phyloP scores from a whole-genome alignment of 2,329 filamentous ascomycete genomes.

The Penicillium sp. region DNA sequence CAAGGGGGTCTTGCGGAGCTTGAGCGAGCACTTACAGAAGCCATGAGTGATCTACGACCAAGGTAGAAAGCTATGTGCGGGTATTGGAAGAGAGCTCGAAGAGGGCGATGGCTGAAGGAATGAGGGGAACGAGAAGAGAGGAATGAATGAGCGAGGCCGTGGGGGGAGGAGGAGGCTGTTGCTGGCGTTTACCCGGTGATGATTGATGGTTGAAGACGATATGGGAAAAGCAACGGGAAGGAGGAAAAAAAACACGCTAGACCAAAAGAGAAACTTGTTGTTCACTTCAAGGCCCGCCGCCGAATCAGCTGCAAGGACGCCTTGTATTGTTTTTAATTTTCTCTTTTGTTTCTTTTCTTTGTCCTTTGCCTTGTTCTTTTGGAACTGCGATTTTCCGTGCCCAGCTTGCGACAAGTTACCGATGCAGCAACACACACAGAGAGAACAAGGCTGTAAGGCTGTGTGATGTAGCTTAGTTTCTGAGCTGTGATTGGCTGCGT shows the following conservation, averaged over 20 bases:
- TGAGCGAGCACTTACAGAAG: constrained; percentile 39
- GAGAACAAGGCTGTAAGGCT: neutral
- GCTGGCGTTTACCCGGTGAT: constrained; percentile 3
- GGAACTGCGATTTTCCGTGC: neutral
- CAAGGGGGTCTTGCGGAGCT: constrained; percentile 17
- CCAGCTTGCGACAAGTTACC: neutral
- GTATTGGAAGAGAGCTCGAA: constrained; percentile 14
- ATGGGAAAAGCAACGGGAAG: constrained; percentile 9
- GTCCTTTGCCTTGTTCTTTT: neutral
- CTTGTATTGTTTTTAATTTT: neutral
- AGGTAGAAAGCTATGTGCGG: constrained; percentile 12
- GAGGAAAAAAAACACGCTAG: constrained; percentile 9
- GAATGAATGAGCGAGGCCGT: constrained; percentile 20
- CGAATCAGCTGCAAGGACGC: neutral
- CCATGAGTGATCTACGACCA: constrained; percentile 33
- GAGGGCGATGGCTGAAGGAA: neutral
- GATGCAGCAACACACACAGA: neutral
- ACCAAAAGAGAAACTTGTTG: constrained; percentile 4
- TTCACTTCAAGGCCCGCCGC: neutral
- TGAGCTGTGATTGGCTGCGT: neutral
- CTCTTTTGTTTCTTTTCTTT: neutral
- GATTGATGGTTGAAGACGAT: constrained; percentile 1
- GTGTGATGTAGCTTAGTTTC: neutral
- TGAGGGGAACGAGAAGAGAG: constrained; percentile 10
- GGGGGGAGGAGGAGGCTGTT: constrained; percentile 12